These are phyloP conservation scores for Salix purpurea DNA, from an alignment of 345 rosid species.

Conservation along the genomic window DNA sequence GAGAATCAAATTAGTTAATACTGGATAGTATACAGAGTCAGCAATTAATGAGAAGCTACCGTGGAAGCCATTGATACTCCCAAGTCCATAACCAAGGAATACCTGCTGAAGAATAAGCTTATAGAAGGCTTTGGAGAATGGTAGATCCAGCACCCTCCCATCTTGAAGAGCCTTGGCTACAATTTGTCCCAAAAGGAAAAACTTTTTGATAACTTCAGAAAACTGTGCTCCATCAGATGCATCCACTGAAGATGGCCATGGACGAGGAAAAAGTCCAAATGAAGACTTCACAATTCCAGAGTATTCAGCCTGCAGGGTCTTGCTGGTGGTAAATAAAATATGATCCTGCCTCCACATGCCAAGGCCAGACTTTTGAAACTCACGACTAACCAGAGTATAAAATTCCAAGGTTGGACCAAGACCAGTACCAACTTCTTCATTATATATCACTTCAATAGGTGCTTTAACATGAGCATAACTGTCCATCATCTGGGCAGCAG, in stretches of 20 bases:
- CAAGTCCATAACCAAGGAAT: slow-evolving; percentile 1
- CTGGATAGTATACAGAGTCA: slow-evolving; percentile 3
- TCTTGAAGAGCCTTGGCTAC: slow-evolving; percentile 93
- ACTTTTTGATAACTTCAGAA: slow-evolving; percentile 51
- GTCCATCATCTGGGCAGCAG: slow-evolving; percentile 84
- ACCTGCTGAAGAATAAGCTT: slow-evolving; percentile 82
- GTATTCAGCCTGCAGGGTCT: slow-evolving; percentile 22
- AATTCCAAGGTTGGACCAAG: slow-evolving; percentile 98
- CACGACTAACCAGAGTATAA: slow-evolving; percentile 79
- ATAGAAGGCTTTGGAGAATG: slow-evolving; percentile 81
- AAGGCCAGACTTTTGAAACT: slow-evolving; percentile 70
- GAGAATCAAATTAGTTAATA: neutral
- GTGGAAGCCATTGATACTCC: neutral
- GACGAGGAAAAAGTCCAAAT: slow-evolving; percentile 78
- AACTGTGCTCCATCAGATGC: slow-evolving; percentile 37
- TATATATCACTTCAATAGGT: slow-evolving; percentile 75
- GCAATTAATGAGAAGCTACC: neutral
- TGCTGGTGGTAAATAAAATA: slow-evolving; percentile 21
- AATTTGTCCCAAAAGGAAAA: slow-evolving; percentile 73
- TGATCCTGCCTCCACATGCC: slow-evolving; percentile 87
- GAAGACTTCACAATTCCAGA: slow-evolving; percentile 32
- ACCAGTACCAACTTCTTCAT: slow-evolving; percentile 95
- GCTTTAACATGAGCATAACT: slow-evolving; percentile 48
- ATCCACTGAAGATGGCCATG: slow-evolving; percentile 50
- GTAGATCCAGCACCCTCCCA: slow-evolving; percentile 88